Percentiles rank a stretch among this genome's conserved stretches.
These are phyloP conservation scores for Pichia thaimueangensis DNA, from an alignment of 805 yeast genomes.

Conservation along the genomic window DNA sequence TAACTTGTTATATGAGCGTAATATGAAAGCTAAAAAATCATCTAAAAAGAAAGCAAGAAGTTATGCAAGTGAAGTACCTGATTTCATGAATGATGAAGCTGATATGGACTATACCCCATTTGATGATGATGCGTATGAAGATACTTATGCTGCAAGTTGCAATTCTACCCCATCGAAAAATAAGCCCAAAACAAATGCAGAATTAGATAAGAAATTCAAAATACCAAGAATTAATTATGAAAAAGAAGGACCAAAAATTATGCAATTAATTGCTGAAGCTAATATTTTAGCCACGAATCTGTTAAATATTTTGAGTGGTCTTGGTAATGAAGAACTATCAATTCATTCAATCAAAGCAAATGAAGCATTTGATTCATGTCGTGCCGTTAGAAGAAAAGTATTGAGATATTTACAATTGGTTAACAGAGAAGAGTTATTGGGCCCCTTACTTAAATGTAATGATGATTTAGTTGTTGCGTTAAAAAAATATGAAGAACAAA, in stretches of 20 bases:
- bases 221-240: constrained; percentile 65
- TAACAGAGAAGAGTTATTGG: constrained; percentile 78
- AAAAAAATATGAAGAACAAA: constrained; percentile 56
- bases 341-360: constrained; percentile 57
- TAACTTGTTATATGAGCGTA: constrained; percentile 36
- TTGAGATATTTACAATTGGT: constrained; percentile 78
- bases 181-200: constrained; percentile 25
- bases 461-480: constrained; percentile 80
- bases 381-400: constrained; percentile 68
- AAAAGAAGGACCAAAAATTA: constrained; percentile 69
- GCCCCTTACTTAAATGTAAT: constrained; percentile 82
- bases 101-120: constrained; percentile 33
- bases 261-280: constrained; percentile 64
- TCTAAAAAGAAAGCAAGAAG: constrained; percentile 4
- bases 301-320: constrained; percentile 46
- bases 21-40: constrained; percentile 5
- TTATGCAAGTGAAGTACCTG: constrained; percentile 22
- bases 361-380: constrained; percentile 66
- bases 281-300: constrained; percentile 68
- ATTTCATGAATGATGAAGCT: constrained; percentile 49
- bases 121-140: constrained; percentile 21
- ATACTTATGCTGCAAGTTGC: constrained; percentile 2
- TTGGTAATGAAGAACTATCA: constrained; percentile 46
- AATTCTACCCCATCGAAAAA: background rate
- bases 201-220: constrained; percentile 43